These are phyloP conservation scores for Lodderomyces oxycetoniae DNA, from an alignment of 1,139 yeast genomes.

Conservation along the genomic window DNA sequence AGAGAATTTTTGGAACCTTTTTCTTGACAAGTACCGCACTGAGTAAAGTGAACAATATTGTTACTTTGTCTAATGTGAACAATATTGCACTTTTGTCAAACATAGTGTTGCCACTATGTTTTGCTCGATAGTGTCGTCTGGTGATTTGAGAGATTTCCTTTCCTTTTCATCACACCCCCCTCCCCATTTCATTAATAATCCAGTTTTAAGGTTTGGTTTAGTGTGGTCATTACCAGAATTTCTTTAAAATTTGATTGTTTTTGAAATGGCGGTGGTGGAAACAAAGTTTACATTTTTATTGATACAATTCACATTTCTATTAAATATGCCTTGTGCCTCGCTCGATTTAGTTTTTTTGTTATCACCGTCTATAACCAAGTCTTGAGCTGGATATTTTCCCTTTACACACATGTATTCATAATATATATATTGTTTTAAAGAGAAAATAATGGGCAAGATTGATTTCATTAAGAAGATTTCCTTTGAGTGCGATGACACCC, in stretches of 20 bases:
- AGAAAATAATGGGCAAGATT: constrained; percentile 53
- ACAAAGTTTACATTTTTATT: no score
- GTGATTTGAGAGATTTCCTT: no score
- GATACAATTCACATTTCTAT: not conserved
- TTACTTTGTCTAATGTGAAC: no score
- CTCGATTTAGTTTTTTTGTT: constrained; percentile 44
- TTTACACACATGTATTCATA: constrained; percentile 1
- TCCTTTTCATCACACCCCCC: no score
- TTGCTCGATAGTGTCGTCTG: no score
- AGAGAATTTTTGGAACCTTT: constrained; percentile 75
- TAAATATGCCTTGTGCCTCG: constrained; percentile 60
- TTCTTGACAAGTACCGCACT: no score
- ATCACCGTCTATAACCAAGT: constrained; percentile 21
- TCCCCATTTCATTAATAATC: no score
- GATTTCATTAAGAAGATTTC: constrained; percentile 39
- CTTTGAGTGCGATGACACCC: constrained; percentile 78
- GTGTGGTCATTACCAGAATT: constrained; percentile 13
- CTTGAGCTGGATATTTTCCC: constrained; percentile 55
- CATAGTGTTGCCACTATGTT: no score
- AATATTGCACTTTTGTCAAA: no score
- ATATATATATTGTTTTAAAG: not conserved
- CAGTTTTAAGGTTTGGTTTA: constrained; percentile 4
- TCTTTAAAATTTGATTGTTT: not conserved
- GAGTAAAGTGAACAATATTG: no score
- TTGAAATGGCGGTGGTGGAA: not conserved